These are phyloP conservation scores for Cercospora brassicicola DNA, from an alignment of 2,329 filamentous ascomycete genomes.

Conservation along the genomic window DNA sequence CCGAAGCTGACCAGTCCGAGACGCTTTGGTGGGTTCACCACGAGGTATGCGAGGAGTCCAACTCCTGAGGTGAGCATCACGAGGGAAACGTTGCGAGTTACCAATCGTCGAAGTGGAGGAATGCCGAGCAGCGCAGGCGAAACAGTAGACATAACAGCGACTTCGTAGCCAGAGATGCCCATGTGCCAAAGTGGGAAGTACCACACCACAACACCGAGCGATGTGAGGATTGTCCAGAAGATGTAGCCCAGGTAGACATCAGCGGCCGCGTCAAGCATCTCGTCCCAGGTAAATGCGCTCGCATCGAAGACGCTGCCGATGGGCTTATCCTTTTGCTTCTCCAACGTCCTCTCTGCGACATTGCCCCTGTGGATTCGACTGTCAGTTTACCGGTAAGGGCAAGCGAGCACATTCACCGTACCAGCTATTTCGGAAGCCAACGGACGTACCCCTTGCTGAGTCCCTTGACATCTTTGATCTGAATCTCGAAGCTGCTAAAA, in stretches of 20 bases:
- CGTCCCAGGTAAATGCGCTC: conserved; percentile 67
- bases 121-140: conserved; percentile 78
- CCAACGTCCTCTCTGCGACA: conserved; percentile 34
- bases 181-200: conserved; percentile 99
- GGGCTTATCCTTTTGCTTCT: conserved; percentile 66
- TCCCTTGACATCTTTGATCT: conserved; percentile 85
- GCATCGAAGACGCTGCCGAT: conserved; percentile 68
- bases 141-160: conserved; percentile 78
- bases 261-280: conserved; percentile 75
- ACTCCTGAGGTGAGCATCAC: conserved; percentile 77
- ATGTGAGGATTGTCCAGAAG: conserved; percentile 94
- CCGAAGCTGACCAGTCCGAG: conserved; percentile 80
- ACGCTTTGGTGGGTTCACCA: conserved; percentile 70
- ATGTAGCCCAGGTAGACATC: conserved; percentile 93
- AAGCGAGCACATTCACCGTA: conserved; percentile 48
- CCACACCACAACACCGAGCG: conserved; percentile 86
- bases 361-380: conserved; percentile 30
- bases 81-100: conserved; percentile 59
- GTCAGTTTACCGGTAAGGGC: conserved; percentile 15
- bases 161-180: conserved; percentile 96
- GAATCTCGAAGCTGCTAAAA: conserved; percentile 83
- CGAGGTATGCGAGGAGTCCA: conserved; percentile 76
- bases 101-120: conserved; percentile 64
- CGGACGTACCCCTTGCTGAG: conserved; percentile 97
- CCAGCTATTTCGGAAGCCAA: conserved; percentile 83